Base-by-base conservation (phyloP, 768 basidiomycete species). In the Lyophyllum decastes region DNA sequence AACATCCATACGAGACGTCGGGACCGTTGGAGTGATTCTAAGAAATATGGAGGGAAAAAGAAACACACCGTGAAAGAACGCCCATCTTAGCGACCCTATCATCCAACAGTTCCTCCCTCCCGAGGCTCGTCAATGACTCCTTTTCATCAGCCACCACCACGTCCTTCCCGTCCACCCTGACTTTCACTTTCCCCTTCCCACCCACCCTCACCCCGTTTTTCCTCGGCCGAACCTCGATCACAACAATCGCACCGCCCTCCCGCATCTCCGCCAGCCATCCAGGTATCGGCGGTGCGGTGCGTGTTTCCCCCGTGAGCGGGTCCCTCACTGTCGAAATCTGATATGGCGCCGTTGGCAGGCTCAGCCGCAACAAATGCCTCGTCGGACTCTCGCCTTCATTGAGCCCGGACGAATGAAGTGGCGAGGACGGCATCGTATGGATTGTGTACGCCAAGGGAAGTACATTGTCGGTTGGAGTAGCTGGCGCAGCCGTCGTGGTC, bases 311-410 rank as follows among this genome's bases (percentile, higher is more conserved):
- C 24, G 89, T 90, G 59, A 96, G 74, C 10, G 95, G 95, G 71
- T 96, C 92, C 48, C 82, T 76, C 34, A 95, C 82, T 2, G 89
- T 88, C 30, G 87, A 82, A 45, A 87, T 82, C 68, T 88, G 85
- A 67, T 86, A 92, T 60, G 88, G 89, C 19, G 91, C 87, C 1
- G 93, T 96, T 2, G 95, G 95, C 17, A 97, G 72, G 38, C 82
- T 84, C 51, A 98, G 64, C 49, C 92, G 80, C 14, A 98, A 61
- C 46, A 97, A 72, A 72, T 97, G 94, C 45, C 93, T 82, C 55
- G 84, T 83, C 35, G 88, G 76, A 25, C 78, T 82, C 16, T 76
- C 78, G 8, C 64, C 64, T 26, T 73, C 70, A 47, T 74, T 77
- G 47, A 85, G 68, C 21, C 78, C 83, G 35, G 90, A 88, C 21